Evolutionary conservation across 1,139 yeast species (phyloP), one percentile per base, ranked within the genome.

Genomic region (Yamadazyma pseudoaaseri): DNA sequence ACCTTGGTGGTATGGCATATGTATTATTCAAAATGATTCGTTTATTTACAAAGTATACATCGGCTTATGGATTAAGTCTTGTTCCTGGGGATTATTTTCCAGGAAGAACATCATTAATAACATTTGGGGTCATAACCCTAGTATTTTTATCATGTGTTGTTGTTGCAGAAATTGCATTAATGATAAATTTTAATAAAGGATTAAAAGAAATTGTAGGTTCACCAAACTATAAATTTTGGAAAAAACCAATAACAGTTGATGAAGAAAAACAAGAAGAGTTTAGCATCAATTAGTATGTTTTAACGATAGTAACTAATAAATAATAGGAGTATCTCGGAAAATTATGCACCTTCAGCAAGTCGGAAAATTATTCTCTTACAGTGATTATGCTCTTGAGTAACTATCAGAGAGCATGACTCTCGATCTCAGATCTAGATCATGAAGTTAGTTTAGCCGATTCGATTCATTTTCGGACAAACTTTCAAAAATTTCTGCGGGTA

Each of bases 1-100:
- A 67, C 39, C 38, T 62, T 7, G 62, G 66, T 13, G 79, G 74
- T 1, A 51, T 70, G 47, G 77, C 74, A 0, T 75, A 74, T 47
- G 73, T 74, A 33, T 42, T 73, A 18, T 75, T 71, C 58, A 75
- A 75, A 48, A 58, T 70, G 38, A 64, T 74, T 22, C 52, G 80
- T 26, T 58, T 74, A 48, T 73, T 60, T 50, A 69, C 76, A 24
- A 66, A 70, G 32, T 60, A 63, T 33, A 61, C 72, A 29, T 51
- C 57, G 1, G 62, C 60, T 6, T 56, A 48, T 37, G 43, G 43
- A 16, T 31, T 48, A 3, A 45, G 49, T 1, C 24, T 56, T 6
- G 25, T 6, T 0, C 58, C 60, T 1, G 76, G 65, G 3, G 48
- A 51, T 24, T 73, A 73, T 48, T 59, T 69, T 37, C 70, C 76